Conservation (phyloP, 192 early-diverging fungal species). For the Kappamyces sp. region DNA sequence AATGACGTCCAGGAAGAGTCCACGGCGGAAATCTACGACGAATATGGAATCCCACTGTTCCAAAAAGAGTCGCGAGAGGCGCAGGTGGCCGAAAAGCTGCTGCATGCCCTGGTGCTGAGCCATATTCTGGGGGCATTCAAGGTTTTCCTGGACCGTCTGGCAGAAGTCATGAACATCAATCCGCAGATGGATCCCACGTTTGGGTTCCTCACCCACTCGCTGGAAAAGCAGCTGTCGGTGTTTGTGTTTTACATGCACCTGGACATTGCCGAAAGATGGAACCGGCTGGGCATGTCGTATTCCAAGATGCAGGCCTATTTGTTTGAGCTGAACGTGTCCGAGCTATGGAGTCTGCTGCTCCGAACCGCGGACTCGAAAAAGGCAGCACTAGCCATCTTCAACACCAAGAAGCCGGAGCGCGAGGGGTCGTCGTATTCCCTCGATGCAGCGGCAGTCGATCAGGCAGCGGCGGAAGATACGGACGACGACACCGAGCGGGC, state of each 20-base stretch:
- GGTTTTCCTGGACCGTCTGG: background rate
- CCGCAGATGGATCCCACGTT: background rate
- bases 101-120: constrained; percentile 4
- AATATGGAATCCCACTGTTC: constrained; percentile 25
- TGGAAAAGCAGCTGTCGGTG: background rate
- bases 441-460: constrained; percentile 2
- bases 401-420: constrained; percentile 36
- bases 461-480: background rate
- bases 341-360: constrained; percentile 7
- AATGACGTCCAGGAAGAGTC: constrained; percentile 15
- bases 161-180: constrained; percentile 14
- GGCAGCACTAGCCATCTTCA: constrained; percentile 28
- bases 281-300: background rate
- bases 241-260: constrained; percentile 10
- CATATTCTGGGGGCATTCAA: background rate
- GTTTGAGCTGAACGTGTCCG: background rate
- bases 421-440: constrained; percentile 52
- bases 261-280: background rate
- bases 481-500: background rate
- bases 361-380: constrained; percentile 13
- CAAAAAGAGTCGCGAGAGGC: constrained; percentile 18
- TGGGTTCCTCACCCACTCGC: background rate
- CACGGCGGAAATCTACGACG: constrained; percentile 27
- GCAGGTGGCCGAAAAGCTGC: constrained; percentile 25
- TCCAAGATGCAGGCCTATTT: constrained; percentile 9